phyloP scores from a whole-genome alignment of 2,329 filamentous ascomycete genomes.

The Stemphylium lycopersici region DNA sequence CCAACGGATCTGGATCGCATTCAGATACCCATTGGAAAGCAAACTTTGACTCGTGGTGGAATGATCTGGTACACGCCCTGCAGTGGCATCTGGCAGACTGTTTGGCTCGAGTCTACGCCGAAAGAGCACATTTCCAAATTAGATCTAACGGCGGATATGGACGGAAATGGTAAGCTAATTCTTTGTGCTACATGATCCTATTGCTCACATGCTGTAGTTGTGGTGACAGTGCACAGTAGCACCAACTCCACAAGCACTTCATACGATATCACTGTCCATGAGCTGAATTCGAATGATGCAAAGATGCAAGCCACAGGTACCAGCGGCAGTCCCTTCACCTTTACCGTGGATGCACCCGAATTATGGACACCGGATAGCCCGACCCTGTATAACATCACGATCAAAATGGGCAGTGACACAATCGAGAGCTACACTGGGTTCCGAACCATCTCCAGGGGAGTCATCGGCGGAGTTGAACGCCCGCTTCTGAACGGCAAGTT shows the following conservation, averaged over 20 bases:
- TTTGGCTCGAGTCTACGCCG: conserved; percentile 72
- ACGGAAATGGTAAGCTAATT: conserved; percentile 36
- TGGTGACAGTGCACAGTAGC: conserved; percentile 61
- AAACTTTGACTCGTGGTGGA: conserved; percentile 61
- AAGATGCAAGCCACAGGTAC: conserved; percentile 55
- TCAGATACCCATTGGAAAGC: conserved; percentile 71
- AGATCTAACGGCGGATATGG: conserved; percentile 60
- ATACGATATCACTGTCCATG: conserved; percentile 50
- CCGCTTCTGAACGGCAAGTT: conserved; percentile 73
- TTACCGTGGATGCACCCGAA: conserved; percentile 61
- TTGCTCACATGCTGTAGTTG: conserved; percentile 52
- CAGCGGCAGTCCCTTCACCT: conserved; percentile 60
- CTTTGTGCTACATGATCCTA: not conserved
- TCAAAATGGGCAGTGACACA: conserved; percentile 60
- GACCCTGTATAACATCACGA: conserved; percentile 67
- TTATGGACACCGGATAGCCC: conserved; percentile 71
- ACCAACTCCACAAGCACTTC: conserved; percentile 40
- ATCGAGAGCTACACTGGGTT: conserved; percentile 73
- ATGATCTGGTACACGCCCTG: conserved; percentile 74
- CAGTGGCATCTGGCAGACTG: conserved; percentile 75
- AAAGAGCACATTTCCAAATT: conserved; percentile 63
- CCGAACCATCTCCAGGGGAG: conserved; percentile 64
- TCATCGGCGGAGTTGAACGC: conserved; percentile 64
- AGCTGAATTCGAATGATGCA: conserved; percentile 43
- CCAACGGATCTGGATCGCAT: conserved; percentile 64